Base-by-base conservation (phyloP, 1,284 basidiomycete genomes). In the Trametes hirsuta region DNA sequence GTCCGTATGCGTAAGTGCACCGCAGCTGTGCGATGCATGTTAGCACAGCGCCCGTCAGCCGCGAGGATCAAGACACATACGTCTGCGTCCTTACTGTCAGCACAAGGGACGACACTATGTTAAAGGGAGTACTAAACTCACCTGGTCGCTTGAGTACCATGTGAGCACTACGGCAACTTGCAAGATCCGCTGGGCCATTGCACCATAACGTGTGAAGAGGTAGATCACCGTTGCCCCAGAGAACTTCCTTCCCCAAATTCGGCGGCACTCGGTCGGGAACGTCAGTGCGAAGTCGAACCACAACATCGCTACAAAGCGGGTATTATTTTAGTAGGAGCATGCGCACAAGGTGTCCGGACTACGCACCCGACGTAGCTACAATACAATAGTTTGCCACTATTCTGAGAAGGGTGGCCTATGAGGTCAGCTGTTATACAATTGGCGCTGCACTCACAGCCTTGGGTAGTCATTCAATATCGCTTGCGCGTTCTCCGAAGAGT, bases 181-280 rank as follows among this genome's bases (percentile, higher is more conserved):
- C 10, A 64, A 44, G 6, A 61, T 34, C 46, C 58, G 44, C 46
- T 55, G 45, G 21, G 53, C 34, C 4, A 64, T 44, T 6, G 59
- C 58, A 1, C 50, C 45, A 12, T 64, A 64, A 21, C 62, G 55
- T n/a, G 50, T 61, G 40, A 58, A 10, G n/a, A 64, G 41, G 24
- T 60, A 64, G 3, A 64, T 22, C 4, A 55, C 6, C 9, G 62
- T 60, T 18, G 59, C 53, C 2, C 53, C 52, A 3, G 58, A 55
- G 44, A 60, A 60, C 45, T 44, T 54, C 40, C 62, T 46, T 5
- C 24, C 47, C 62, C 62, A 64, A 55, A 64, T 61, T 21, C 55
- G 49, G 15, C 36, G 45, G 2, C 49, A 44, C 44, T 64, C 62
- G 5, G 15, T 30, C 10, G 58, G 30, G n/a, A 64, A 42, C 18